Evolutionary conservation across 176 grass and related monocot species (phyloP), one percentile per base, ranked within the genome.

Genomic region (Puya raimondii): DNA sequence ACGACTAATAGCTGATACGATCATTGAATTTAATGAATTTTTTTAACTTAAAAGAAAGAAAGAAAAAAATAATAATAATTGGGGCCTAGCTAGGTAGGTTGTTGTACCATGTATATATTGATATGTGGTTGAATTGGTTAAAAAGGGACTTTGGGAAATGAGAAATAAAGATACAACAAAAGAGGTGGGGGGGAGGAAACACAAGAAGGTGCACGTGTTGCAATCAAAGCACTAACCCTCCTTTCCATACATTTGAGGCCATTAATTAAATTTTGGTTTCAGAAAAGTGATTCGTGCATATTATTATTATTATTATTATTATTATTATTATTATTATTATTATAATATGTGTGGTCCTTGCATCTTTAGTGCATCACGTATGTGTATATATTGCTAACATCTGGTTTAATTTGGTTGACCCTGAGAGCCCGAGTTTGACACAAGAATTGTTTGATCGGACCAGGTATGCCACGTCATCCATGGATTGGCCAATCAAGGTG

Each of bases 191-290:
- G 3, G 64, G 64, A 29, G 5, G 64, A 9, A 48, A 29, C 64
- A 48, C 64, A 20, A 66, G 64, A 16, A 67, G 64, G 64, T 48
- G 64, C 64, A 67, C 14, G 33, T 67, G 29, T 47, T 10, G 15
- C 29, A 26, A 67, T 67, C 65, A 67, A 67, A 20, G 65, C 29
- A 63, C 12, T 48, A 9, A 47, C 12, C 33, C 65, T 47, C 48
- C 65, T 48, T 67, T 67, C 64, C 27, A 67, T 67, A 47, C 29
- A 48, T 66, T 11, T 16, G 29, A 16, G 4, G 20, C 58, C 16
- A 59, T 9, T 18, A 58, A 67, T 20, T 16, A 48, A 67, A n/a
- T n/a, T 48, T 67, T 13, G 33, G n/a, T 27, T 67, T 48, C 2
- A 48, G 16, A 48, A 47, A 15, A 2, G 64, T 17, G n/a, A 66